phyloP scores from a whole-genome alignment of 306 rosid genomes.

The Astragalus membranaceus region DNA sequence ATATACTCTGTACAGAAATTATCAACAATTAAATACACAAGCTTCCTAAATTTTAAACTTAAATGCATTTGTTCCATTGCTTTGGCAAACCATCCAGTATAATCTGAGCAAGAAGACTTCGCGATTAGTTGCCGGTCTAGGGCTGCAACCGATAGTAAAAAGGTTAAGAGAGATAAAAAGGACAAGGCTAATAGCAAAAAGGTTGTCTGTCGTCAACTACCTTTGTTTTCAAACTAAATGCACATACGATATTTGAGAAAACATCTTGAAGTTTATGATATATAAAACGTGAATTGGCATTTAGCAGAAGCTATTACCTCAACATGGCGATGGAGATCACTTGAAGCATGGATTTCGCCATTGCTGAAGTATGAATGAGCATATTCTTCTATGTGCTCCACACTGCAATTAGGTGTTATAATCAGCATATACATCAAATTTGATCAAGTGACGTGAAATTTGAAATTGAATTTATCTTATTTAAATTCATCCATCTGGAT shows the following conservation, averaged over 20 bases:
- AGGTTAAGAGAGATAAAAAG: not conserved
- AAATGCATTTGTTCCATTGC: not conserved
- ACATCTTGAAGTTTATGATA: too few relatives aligned
- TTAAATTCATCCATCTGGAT: constrained; percentile 7
- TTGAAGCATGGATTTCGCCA: constrained; percentile 62
- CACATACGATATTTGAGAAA: too few relatives aligned
- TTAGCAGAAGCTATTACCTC: constrained; percentile 37
- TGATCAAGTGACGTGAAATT: constrained; percentile 12
- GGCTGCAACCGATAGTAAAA: constrained; percentile 29
- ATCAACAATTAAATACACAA: not conserved
- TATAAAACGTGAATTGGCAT: not conserved
- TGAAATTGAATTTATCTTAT: not conserved
- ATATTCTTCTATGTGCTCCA: constrained; percentile 73
- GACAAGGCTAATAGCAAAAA: too few relatives aligned
- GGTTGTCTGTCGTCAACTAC: too few relatives aligned
- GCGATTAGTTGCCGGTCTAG: constrained; percentile 1
- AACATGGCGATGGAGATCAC: constrained; percentile 35
- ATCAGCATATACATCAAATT: constrained; percentile 10
- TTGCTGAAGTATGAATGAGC: constrained; percentile 76
- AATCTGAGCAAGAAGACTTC: constrained; percentile 9
- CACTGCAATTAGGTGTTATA: constrained; percentile 39
- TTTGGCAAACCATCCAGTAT: constrained; percentile 1
- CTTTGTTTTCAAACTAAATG: too few relatives aligned
- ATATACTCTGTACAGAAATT: not conserved
- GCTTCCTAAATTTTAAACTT: constrained; percentile 4